These are phyloP conservation scores for Breynia disticha DNA, from an alignment of 441 rosid species.

Conservation along the genomic window DNA sequence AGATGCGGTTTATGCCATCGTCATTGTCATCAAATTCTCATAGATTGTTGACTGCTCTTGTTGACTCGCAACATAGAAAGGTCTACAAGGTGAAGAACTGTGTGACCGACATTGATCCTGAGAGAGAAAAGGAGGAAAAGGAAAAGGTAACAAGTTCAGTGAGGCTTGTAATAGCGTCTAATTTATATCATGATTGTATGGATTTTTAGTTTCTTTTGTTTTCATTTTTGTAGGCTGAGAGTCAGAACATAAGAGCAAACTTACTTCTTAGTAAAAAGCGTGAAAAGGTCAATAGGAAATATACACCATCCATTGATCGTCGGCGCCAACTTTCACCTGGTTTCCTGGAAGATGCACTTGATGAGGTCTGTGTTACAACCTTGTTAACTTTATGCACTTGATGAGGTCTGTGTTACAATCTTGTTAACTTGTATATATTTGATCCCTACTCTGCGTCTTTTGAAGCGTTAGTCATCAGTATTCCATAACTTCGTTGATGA, in stretches of 20 bases:
- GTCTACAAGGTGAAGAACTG: conserved; percentile 84
- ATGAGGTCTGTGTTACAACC: conserved; percentile 50
- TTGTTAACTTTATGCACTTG: too few species aligned
- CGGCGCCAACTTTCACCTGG: conserved; percentile 87
- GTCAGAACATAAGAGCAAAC: conserved; percentile 84
- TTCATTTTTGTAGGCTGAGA: conserved; percentile 59
- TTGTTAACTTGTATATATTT: neutral
- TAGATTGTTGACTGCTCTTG: conserved; percentile 82
- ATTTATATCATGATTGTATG: neutral
- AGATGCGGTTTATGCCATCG: conserved; percentile 95
- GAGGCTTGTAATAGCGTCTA: conserved; percentile 4
- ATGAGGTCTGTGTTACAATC: conserved; percentile 3
- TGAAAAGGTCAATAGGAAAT: conserved; percentile 80
- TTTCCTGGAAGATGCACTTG: conserved; percentile 91
- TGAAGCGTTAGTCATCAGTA: neutral
- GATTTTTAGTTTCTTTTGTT: conserved; percentile 6
- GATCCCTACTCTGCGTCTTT: neutral
- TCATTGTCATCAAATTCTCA: conserved; percentile 90
- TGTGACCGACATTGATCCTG: conserved; percentile 94
- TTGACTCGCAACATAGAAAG: conserved; percentile 88
- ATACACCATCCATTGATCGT: conserved; percentile 57
- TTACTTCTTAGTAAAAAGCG: conserved; percentile 75
- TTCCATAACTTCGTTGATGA: neutral
- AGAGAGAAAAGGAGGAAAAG: conserved; percentile 90
- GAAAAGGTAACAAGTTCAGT: conserved; percentile 60